Percentiles rank a stretch among this genome's conserved stretches.
These are phyloP conservation scores for Opeltia flavorubescens DNA, from an alignment of 495 filamentous ascomycete species.

Conservation along the genomic window DNA sequence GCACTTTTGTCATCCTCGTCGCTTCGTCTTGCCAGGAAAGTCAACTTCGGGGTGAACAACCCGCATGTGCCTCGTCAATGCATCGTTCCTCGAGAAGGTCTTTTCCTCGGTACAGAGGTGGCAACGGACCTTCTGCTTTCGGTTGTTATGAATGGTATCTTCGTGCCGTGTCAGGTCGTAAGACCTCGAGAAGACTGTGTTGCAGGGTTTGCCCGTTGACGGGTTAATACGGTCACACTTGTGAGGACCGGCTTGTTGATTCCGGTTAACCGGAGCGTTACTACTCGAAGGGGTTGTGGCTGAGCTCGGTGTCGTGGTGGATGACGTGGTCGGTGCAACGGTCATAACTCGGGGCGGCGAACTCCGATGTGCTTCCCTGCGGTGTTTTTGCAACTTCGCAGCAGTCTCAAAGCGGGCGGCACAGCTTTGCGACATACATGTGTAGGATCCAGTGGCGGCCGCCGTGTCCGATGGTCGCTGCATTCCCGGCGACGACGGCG, in stretches of 20 bases:
- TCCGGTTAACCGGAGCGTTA: slow-evolving; percentile 41
- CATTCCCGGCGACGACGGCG: slow-evolving; percentile 10
- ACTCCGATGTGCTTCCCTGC: slow-evolving; percentile 74
- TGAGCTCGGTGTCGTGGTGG: slow-evolving; percentile 22
- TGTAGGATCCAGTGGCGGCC: slow-evolving; percentile 79
- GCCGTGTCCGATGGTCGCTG: slow-evolving; percentile 43
- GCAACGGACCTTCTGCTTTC: slow-evolving; percentile 92
- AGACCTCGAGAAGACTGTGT: slow-evolving; percentile 88
- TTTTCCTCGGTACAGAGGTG: slow-evolving; percentile 94
- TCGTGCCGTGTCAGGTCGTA: slow-evolving; percentile 97
- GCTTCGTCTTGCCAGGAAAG: slow-evolving; percentile 48
- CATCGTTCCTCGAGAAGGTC: slow-evolving; percentile 88
- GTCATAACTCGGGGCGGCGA: slow-evolving; percentile 18
- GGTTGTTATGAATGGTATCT: slow-evolving; percentile 90
- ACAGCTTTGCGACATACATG: slow-evolving; percentile 89
- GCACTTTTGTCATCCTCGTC: not conserved
- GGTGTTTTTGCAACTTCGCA: slow-evolving; percentile 82
- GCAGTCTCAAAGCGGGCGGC: slow-evolving; percentile 77
- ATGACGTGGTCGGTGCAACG: slow-evolving; percentile 25
- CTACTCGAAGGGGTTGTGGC: slow-evolving; percentile 34
- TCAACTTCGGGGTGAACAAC: slow-evolving; percentile 81
- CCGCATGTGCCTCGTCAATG: slow-evolving; percentile 79
- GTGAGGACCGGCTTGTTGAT: slow-evolving; percentile 79
- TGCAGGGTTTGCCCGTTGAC: slow-evolving; percentile 90
- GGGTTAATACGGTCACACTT: slow-evolving; percentile 87